These are phyloP conservation scores for Pisolithus albus DNA, from an alignment of 768 basidiomycete genomes.

Conservation along the genomic window DNA sequence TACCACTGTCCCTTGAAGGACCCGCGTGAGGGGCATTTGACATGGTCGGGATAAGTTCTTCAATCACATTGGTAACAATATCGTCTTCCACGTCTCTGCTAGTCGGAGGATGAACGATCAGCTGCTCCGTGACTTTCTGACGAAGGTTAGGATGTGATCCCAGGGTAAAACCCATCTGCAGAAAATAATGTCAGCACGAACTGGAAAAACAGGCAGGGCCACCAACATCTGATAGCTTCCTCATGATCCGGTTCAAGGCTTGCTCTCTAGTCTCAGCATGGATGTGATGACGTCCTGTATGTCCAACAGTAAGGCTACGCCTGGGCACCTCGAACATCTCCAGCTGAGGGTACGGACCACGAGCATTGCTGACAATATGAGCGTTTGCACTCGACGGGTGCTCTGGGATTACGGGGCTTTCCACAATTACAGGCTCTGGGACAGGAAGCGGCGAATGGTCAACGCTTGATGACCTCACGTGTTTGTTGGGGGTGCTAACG, in stretches of 20 bases:
- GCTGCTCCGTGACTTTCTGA: slow-evolving; percentile 42
- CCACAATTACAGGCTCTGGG: slow-evolving; percentile 8
- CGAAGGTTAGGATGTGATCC: slow-evolving; percentile 46
- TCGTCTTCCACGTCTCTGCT: slow-evolving; percentile 58
- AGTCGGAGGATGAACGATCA: slow-evolving; percentile 35
- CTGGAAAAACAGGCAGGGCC: not conserved
- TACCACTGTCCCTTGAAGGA: slow-evolving; percentile 21
- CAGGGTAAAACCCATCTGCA: slow-evolving; percentile 71
- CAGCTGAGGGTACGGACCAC: slow-evolving; percentile 52
- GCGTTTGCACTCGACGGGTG: slow-evolving; percentile 14
- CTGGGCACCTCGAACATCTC: slow-evolving; percentile 58
- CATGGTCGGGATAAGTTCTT: slow-evolving; percentile 46
- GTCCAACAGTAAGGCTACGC: slow-evolving; percentile 27
- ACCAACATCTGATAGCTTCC: slow-evolving; percentile 59
- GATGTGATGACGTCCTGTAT: slow-evolving; percentile 14
- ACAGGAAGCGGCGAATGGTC: slow-evolving; percentile 5
- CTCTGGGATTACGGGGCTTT: slow-evolving; percentile 5
- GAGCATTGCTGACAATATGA: slow-evolving; percentile 58
- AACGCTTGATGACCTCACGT: not conserved
- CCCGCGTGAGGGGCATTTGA: slow-evolving; percentile 33
- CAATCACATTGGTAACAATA: slow-evolving; percentile 54
- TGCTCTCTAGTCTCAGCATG: slow-evolving; percentile 24
- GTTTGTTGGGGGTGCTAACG: not conserved
- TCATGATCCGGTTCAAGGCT: slow-evolving; percentile 44
- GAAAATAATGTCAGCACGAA: slow-evolving; percentile 6